These are phyloP conservation scores for Pestalotiopsis sp. DNA, from an alignment of 2,329 filamentous ascomycete genomes.

Conservation along the genomic window DNA sequence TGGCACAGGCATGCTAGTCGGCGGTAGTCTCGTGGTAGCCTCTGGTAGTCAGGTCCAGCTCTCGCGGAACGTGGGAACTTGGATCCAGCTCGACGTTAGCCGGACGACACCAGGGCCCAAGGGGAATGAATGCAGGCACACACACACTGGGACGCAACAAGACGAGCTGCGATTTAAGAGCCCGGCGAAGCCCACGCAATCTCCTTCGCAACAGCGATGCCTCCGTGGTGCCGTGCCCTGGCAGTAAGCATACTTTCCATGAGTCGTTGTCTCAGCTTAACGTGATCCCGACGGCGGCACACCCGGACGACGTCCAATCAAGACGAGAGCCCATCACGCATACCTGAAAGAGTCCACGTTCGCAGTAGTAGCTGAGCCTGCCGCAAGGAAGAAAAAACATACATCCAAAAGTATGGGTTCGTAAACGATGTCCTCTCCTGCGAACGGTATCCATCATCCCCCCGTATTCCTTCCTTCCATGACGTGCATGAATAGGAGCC, in stretches of 20 bases:
- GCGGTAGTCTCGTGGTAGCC: background rate
- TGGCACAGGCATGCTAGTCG: background rate
- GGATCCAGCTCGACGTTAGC: background rate
- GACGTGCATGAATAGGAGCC: background rate
- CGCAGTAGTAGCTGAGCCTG: background rate
- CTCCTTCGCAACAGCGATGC: background rate
- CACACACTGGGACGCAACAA: too few relatives aligned
- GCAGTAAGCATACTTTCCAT: background rate
- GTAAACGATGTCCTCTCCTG: background rate
- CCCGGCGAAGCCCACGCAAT: background rate
- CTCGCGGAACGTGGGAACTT: background rate
- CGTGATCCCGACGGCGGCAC: background rate
- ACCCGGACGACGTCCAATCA: background rate
- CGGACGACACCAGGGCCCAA: background rate
- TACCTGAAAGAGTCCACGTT: background rate
- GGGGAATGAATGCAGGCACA: background rate
- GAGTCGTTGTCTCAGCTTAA: background rate
- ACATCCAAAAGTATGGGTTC: background rate
- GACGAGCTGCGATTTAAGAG: background rate
- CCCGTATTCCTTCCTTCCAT: background rate
- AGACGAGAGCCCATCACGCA: background rate
- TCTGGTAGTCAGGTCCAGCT: background rate
- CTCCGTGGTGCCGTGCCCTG: background rate
- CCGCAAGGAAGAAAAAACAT: background rate
- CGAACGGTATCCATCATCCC: background rate